phyloP scores from a whole-genome alignment of 2,329 filamentous ascomycete genomes.

The Cladobotryum protrusum region DNA sequence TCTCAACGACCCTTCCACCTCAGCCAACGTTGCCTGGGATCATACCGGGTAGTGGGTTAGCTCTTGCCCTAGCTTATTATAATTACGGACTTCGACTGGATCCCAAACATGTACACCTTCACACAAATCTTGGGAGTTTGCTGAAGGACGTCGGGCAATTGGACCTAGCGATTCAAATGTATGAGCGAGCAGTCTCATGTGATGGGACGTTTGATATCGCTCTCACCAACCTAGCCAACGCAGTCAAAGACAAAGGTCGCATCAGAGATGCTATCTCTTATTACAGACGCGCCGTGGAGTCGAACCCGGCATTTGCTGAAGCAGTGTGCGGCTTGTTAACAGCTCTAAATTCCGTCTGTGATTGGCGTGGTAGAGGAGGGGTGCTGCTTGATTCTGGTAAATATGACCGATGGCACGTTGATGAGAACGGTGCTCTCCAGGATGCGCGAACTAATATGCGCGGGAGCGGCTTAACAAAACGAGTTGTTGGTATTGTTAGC shows the following conservation, averaged over 20 bases:
- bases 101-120: slow-evolving; percentile 84
- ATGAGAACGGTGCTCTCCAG: slow-evolving; percentile 72
- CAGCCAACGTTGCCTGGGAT: slow-evolving; percentile 65
- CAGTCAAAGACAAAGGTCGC: slow-evolving; percentile 91
- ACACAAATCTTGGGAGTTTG: slow-evolving; percentile 91
- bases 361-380: slow-evolving; percentile 86
- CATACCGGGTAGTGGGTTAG: slow-evolving; percentile 76
- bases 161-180: slow-evolving; percentile 90
- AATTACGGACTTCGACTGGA: slow-evolving; percentile 88
- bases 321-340: slow-evolving; percentile 94
- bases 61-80: slow-evolving; percentile 87
- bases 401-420: slow-evolving; percentile 89
- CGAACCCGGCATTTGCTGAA: slow-evolving; percentile 95
- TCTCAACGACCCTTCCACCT: slow-evolving; percentile 9
- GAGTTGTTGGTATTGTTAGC: slow-evolving; percentile 83
- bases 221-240: slow-evolving; percentile 91
- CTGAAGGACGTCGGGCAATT: slow-evolving; percentile 95
- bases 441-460: slow-evolving; percentile 59
- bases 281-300: slow-evolving; percentile 80
- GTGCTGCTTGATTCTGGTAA: slow-evolving; percentile 66
- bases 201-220: slow-evolving; percentile 97
- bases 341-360: slow-evolving; percentile 91
- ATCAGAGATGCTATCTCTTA: slow-evolving; percentile 88
- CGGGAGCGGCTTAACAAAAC: slow-evolving; percentile 76
- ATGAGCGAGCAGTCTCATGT: slow-evolving; percentile 86